Percentiles rank a stretch among this genome's conserved stretches.
phyloP scores from a whole-genome alignment of 2,329 filamentous ascomycete genomes.

The Mycogone perniciosa region DNA sequence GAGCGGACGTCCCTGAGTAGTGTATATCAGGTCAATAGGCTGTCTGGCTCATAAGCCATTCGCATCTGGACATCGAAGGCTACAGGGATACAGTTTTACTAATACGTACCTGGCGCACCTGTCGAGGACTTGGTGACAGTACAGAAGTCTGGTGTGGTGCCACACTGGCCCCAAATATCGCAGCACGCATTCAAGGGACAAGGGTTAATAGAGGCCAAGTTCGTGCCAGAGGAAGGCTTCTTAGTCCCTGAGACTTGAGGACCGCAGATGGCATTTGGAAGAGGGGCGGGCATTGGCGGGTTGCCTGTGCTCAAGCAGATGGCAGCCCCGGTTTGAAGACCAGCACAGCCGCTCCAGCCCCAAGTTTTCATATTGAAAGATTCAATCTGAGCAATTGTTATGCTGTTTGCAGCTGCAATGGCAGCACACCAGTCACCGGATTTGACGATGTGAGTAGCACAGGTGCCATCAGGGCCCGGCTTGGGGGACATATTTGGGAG shows the following conservation, averaged over 20 bases:
- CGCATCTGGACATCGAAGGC: no score
- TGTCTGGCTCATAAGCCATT: no score
- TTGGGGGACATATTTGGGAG: constrained; percentile 24
- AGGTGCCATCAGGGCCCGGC: constrained; percentile 25
- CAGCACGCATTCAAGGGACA: constrained; percentile 26
- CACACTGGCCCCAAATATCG: constrained; percentile 36
- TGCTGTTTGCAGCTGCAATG: constrained; percentile 17
- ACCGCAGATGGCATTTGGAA: constrained; percentile 28
- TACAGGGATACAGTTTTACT: no score
- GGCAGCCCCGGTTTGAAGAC: constrained; percentile 19
- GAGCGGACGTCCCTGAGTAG: constrained; percentile 1
- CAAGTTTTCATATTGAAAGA: constrained; percentile 24
- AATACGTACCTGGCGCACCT: constrained; percentile 14
- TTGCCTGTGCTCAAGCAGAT: constrained; percentile 31
- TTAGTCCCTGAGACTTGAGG: constrained; percentile 26
- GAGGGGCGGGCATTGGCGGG: constrained; percentile 27
- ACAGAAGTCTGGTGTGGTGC: constrained; percentile 35
- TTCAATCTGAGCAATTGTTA: neutral
- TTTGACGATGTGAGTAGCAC: constrained; percentile 20
- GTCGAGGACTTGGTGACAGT: constrained; percentile 15
- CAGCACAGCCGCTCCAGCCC: constrained; percentile 24
- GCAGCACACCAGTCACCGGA: constrained; percentile 21
- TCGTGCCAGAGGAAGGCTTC: constrained; percentile 17
- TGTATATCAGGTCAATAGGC: no score
- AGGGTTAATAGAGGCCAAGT: constrained; percentile 21